Base-by-base conservation (phyloP, 2,329 filamentous ascomycete species). In the Akanthomyces lecanii region DNA sequence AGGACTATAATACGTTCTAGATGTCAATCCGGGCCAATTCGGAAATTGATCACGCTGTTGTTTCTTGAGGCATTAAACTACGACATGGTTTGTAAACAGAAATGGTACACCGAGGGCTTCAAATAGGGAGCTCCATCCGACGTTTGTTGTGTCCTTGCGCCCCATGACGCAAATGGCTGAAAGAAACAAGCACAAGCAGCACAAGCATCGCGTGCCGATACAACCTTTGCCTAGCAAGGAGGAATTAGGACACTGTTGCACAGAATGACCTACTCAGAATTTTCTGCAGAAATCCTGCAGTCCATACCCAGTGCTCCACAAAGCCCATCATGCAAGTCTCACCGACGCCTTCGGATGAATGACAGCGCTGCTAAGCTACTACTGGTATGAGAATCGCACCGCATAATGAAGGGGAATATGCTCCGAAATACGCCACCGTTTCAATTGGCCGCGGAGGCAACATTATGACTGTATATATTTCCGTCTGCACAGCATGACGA, bases 291-390 rank as follows among this genome's bases (percentile, higher is more conserved):
- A 61, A 23, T 36, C 16, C 25, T 53, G 48, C 48, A 52, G 58
- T 16, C 38, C 48, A 33, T 51, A 23, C 48, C 45, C 23, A 6
- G n/a, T n/a, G 38, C 48, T 61, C 58, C 58, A 61, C 58, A 55
- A 30, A 30, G 51, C 16, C 11, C 36, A 30, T 55, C 7, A 30
- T 53, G 38, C 48, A 61, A 25, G 58, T 61, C 48, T 61, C 58
- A 53, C 48, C 38, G 25, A 61, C 30, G 48, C 36, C 58, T 53
- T 59, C 56, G 36, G 58, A 61, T 52, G 47, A 60, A 60, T 60
- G 58, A 61, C 58, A 36, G 38, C 33, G 11, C 30, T 38, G 33
- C 16, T 10, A 11, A 23, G n/a, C 33, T 4, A 16, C 4, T 30
- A 30, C 28, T 16, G n/a, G 28, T 30, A 30, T 21, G 25, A 23